These are phyloP conservation scores for Pelargonium myrrhifolium DNA, from an alignment of 441 rosid species.

Conservation along the genomic window DNA sequence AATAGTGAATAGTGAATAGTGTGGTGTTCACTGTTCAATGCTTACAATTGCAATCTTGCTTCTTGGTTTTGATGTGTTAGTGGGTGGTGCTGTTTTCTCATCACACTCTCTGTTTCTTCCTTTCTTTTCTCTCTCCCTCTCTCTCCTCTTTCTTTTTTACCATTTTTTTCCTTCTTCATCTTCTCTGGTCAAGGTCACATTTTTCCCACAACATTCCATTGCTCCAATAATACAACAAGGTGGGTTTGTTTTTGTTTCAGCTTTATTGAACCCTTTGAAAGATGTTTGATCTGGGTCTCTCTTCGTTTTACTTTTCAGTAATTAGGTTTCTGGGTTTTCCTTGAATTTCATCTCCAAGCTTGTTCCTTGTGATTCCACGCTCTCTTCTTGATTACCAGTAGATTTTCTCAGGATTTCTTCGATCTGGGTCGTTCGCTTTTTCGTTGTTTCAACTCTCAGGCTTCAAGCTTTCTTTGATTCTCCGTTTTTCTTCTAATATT, in stretches of 20 bases:
- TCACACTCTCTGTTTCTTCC: constrained; percentile 6
- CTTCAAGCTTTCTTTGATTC: too few species aligned
- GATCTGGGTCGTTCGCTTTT: constrained; percentile 6
- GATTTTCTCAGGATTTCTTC: neutral
- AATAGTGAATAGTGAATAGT: too few species aligned
- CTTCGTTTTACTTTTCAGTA: neutral
- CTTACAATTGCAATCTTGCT: too few species aligned
- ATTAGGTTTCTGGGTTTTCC: constrained; percentile 2
- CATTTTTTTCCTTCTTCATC: too few species aligned
- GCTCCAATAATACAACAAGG: constrained; percentile 2
- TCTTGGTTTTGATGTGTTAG: constrained; percentile 33
- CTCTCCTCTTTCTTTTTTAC: too few species aligned
- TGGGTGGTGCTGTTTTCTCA: constrained; percentile 55
- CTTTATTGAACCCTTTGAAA: too few species aligned
- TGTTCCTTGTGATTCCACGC: neutral
- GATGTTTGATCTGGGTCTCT: neutral
- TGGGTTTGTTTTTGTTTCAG: neutral
- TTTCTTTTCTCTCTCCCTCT: neutral
- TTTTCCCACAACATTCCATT: constrained; percentile 7
- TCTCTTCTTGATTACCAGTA: neutral
- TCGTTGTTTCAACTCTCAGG: too few species aligned
- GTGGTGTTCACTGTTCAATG: too few species aligned
- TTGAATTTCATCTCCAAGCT: neutral
- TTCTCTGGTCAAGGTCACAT: constrained; percentile 18
- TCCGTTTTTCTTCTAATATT: neutral